These are phyloP conservation scores for Fusarium napiforme DNA, from an alignment of 2,329 filamentous ascomycete species.

Conservation along the genomic window DNA sequence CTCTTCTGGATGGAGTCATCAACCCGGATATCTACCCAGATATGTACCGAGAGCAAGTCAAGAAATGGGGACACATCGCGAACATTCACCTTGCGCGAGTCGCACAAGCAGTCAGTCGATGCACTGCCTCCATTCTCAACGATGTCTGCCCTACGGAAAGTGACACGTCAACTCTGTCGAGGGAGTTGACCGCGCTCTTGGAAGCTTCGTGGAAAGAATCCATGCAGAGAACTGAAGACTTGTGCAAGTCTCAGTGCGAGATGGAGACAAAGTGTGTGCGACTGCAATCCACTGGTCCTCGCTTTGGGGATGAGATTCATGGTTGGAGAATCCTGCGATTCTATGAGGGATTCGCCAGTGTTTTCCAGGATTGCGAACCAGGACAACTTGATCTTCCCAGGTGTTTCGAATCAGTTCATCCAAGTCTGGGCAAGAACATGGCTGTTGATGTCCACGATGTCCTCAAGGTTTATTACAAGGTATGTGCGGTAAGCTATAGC, in stretches of 20 bases:
- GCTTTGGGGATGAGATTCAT: conserved; percentile 38
- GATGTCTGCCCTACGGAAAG: conserved; percentile 26
- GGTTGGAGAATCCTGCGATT: conserved; percentile 38
- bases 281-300: conserved; percentile 40
- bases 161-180: conserved; percentile 25
- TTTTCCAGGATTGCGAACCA: not conserved
- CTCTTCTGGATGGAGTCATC: conserved; percentile 48
- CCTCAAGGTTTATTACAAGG: conserved; percentile 52
- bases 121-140: conserved; percentile 29
- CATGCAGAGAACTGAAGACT: not conserved
- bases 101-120: conserved; percentile 16
- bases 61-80: conserved; percentile 47
- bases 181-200: conserved; percentile 20
- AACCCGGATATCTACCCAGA: conserved; percentile 47
- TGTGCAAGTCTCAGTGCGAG: conserved; percentile 17
- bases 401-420: conserved; percentile 22
- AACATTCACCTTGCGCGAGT: conserved; percentile 40
- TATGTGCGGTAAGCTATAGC: conserved; percentile 4
- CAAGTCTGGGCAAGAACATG: conserved; percentile 41
- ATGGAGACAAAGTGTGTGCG: conserved; percentile 14
- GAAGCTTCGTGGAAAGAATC: conserved; percentile 2
- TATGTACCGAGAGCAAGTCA: conserved; percentile 48
- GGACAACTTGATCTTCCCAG: not conserved
- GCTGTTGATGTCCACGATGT: conserved; percentile 51
- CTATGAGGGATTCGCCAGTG: not conserved